phyloP scores from a whole-genome alignment of 768 basidiomycete genomes.

The Serendipita vermifera region DNA sequence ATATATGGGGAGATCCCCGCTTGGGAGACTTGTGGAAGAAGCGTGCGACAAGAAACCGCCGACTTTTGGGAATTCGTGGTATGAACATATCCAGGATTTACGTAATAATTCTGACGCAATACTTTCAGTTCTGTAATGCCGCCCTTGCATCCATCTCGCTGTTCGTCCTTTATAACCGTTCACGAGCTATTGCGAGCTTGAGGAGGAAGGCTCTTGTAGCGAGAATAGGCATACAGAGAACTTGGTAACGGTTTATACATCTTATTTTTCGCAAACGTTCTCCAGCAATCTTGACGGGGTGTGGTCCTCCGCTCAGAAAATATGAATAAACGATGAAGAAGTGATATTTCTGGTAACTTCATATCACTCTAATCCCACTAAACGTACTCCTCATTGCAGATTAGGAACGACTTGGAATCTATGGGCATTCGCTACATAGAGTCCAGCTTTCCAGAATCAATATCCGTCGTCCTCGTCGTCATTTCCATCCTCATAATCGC shows the following conservation, averaged over 20 bases:
- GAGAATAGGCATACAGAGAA: neutral
- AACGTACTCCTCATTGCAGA: too few relatives aligned
- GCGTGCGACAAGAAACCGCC: slow-evolving; percentile 59
- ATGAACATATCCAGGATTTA: slow-evolving; percentile 25
- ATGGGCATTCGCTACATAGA: too few relatives aligned
- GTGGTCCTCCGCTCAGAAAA: too few relatives aligned
- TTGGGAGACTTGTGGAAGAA: slow-evolving; percentile 90
- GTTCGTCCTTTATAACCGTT: slow-evolving; percentile 51
- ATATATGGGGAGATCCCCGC: slow-evolving; percentile 43
- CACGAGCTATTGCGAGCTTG: slow-evolving; percentile 42
- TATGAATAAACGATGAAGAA: too few relatives aligned
- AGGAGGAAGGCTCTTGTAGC: neutral
- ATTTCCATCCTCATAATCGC: slow-evolving; percentile 1
- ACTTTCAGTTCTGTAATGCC: slow-evolving; percentile 38
- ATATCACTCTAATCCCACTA: too few relatives aligned
- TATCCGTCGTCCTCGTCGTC: slow-evolving; percentile 7
- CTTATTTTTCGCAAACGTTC: too few relatives aligned
- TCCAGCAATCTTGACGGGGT: too few relatives aligned
- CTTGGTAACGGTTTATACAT: too few relatives aligned
- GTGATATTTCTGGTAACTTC: too few relatives aligned
- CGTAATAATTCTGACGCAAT: neutral
- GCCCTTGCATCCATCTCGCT: slow-evolving; percentile 56
- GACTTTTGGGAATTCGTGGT: slow-evolving; percentile 89
- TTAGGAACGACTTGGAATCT: too few relatives aligned
- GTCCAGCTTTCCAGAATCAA: too few relatives aligned